phyloP scores from a whole-genome alignment of 352 stramenopile genomes.

The Halophytophthora polymorphica region DNA sequence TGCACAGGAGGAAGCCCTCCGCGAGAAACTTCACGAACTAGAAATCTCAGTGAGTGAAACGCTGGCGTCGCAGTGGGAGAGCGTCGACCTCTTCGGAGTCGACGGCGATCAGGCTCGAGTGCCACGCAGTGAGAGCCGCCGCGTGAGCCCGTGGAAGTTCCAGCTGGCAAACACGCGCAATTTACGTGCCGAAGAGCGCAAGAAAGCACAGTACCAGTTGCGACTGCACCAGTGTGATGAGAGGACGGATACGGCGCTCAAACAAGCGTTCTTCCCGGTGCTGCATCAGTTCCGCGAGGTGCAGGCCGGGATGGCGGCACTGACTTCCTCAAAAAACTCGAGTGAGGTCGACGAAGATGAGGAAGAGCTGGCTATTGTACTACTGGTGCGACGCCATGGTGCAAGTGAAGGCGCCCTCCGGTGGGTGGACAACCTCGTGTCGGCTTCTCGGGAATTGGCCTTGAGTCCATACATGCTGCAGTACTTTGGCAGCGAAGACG shows the following conservation, averaged over 20 bases:
- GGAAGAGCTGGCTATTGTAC: slow-evolving; percentile 5
- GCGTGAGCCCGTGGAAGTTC: slow-evolving; percentile 7
- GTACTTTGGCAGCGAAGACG: slow-evolving; percentile 17
- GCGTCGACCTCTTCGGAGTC: slow-evolving; percentile 4
- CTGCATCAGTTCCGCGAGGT: slow-evolving; percentile 9
- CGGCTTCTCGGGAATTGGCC: slow-evolving; percentile 14
- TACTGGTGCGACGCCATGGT: slow-evolving; percentile 12
- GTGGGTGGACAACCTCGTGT: slow-evolving; percentile 19
- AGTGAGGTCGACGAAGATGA: not conserved
- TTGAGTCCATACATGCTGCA: slow-evolving; percentile 19
- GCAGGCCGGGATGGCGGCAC: slow-evolving; percentile 7
- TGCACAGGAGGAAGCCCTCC: slow-evolving; percentile 2
- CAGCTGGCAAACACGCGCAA: slow-evolving; percentile 8
- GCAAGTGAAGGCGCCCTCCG: slow-evolving; percentile 10
- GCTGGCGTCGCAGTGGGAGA: slow-evolving; percentile 4
- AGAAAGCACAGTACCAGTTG: slow-evolving; percentile 8
- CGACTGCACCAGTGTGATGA: slow-evolving; percentile 9
- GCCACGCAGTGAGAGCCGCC: not conserved
- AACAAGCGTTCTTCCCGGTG: slow-evolving; percentile 8
- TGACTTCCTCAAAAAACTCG: not conserved
- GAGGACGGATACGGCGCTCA: slow-evolving; percentile 5
- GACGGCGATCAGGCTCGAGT: not conserved
- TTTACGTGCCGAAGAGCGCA: slow-evolving; percentile 6
- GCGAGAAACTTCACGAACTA: slow-evolving; percentile 7
- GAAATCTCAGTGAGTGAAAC: not conserved